Conservation (phyloP, 169 alveolate species). For the Plasmodium gaboni region DNA sequence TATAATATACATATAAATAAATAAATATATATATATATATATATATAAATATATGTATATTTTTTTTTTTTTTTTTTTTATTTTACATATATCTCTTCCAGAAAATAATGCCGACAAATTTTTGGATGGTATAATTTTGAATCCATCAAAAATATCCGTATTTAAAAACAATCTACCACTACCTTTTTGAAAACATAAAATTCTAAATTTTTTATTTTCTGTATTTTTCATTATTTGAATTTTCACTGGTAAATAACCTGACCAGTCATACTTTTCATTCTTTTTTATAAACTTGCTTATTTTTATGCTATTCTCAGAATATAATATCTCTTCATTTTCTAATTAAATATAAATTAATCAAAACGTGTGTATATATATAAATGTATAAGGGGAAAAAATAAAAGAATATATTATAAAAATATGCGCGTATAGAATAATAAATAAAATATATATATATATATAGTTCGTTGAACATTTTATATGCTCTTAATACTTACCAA, state of each 20-base stretch:
- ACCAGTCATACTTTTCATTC: slow-evolving; percentile 62
- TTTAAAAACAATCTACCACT: slow-evolving; percentile 84
- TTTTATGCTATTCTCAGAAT: slow-evolving; percentile 61
- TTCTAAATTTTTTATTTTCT: slow-evolving; percentile 31
- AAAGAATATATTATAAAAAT: neutral
- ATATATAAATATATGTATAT: neutral
- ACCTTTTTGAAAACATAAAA: slow-evolving; percentile 83
- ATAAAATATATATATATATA: neutral
- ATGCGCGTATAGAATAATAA: neutral
- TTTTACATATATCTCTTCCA: slow-evolving; percentile 66
- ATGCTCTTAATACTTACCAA: slow-evolving; percentile 25
- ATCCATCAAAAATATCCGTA: slow-evolving; percentile 77
- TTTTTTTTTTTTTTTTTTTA: no score
- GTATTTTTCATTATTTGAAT: slow-evolving; percentile 67
- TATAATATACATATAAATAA: neutral
- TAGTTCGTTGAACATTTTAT: neutral
- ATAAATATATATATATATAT: neutral
- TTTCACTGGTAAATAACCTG: slow-evolving; percentile 74
- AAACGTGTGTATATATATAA: neutral
- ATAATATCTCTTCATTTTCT: slow-evolving; percentile 56
- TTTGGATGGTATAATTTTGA: slow-evolving; percentile 56
- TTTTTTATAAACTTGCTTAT: slow-evolving; percentile 62
- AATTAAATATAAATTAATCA: neutral
- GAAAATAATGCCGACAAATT: slow-evolving; percentile 56
- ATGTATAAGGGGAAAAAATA: neutral